Conservation (phyloP, 176 grass and related monocot genomes). For the Thinopyrum elongatum region DNA sequence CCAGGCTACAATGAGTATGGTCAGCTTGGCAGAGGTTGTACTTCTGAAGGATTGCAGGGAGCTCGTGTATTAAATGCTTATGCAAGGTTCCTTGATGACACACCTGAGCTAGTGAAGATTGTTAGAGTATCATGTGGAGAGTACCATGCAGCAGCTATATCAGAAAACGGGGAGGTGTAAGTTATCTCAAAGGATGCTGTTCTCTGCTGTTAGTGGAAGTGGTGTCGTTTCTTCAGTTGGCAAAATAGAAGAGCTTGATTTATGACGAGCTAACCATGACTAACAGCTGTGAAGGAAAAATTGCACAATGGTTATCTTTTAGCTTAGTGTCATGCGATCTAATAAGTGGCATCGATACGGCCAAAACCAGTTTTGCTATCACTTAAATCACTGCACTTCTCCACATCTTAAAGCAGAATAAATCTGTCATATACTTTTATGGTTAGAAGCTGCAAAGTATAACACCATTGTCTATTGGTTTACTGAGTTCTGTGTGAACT, state of each 20-base stretch:
- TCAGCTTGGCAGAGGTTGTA: conserved; percentile 96
- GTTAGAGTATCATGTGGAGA: conserved; percentile 84
- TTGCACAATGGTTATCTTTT: not conserved
- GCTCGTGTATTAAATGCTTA: conserved; percentile 79
- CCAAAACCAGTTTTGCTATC: not conserved
- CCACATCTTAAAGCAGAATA: conserved; percentile 9
- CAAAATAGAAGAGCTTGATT: conserved; percentile 30
- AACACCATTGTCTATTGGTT: not conserved
- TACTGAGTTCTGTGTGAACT: not conserved
- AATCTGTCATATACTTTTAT: not conserved
- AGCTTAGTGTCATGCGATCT: not conserved
- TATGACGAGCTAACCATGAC: conserved; percentile 19
- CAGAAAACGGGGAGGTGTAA: conserved; percentile 93
- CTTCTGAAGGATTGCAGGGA: conserved; percentile 91
- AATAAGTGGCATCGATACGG: not conserved
- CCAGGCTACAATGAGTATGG: conserved; percentile 99
- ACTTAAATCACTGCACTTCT: not conserved
- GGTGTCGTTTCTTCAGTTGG: conserved; percentile 48
- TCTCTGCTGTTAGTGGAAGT: conserved; percentile 45
- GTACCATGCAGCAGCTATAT: conserved; percentile 96
- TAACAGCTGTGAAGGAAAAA: conserved; percentile 18
- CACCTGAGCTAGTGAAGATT: conserved; percentile 89
- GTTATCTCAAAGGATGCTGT: conserved; percentile 64
- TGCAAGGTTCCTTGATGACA: conserved; percentile 91
- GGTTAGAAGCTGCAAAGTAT: not conserved